Percentiles rank a stretch among this genome's conserved stretches.
These are phyloP conservation scores for Sclerotinia trifoliorum DNA, from an alignment of 2,329 filamentous ascomycete species.

Conservation along the genomic window DNA sequence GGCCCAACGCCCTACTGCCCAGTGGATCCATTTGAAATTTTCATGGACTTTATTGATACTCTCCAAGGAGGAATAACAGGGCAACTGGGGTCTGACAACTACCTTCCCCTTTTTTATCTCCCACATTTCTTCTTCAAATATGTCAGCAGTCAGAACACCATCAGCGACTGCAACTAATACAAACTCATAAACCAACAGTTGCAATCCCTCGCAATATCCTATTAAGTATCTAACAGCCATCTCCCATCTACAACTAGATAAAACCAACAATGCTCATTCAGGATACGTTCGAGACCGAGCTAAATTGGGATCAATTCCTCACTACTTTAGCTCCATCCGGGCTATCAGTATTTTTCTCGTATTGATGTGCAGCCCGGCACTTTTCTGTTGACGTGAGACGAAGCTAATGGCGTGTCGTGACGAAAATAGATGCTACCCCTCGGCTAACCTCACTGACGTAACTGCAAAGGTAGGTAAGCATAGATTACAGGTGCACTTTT, in stretches of 20 bases:
- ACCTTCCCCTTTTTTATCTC: background rate
- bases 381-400: background rate
- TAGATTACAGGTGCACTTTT: no score
- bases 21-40: background rate
- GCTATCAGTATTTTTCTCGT: background rate
- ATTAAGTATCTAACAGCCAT: background rate
- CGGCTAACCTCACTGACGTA: background rate
- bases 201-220: background rate
- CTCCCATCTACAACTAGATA: background rate
- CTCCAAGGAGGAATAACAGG: background rate
- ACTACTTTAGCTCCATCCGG: background rate
- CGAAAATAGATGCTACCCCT: background rate
- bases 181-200: background rate
- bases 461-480: background rate
- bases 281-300: accelerated
- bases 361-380: background rate
- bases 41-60: background rate
- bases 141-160: background rate
- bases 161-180: no score
- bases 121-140: background rate
- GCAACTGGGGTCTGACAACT: background rate
- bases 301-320: background rate
- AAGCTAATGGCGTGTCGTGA: background rate
- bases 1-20: no score
- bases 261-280: background rate